Percentiles rank a stretch among this genome's conserved stretches.
Evolutionary conservation across 1,284 basidiomycete species (phyloP).

Genomic region (Naganishia sp.): DNA sequence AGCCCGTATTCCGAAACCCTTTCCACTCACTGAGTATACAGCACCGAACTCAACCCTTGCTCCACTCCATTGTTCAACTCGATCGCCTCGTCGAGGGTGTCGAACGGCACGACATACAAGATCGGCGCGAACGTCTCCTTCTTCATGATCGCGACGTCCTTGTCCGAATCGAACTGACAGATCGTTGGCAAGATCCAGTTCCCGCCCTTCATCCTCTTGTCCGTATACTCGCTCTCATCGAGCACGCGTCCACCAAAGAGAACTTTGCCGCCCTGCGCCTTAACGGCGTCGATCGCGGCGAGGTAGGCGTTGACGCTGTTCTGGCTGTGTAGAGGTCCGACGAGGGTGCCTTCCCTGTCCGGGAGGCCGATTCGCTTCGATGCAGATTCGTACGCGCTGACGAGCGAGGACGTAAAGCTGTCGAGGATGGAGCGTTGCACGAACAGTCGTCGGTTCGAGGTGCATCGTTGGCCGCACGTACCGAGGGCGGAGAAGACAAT

Average conservation of each 20-base stretch:
- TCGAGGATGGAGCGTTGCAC: slow-evolving; percentile 77
- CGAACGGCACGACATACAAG: slow-evolving; percentile 82
- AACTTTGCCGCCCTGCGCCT: slow-evolving; percentile 70
- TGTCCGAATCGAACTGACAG: slow-evolving; percentile 54
- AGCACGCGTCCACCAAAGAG: slow-evolving; percentile 64
- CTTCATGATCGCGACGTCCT: slow-evolving; percentile 66
- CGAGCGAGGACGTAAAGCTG: slow-evolving; percentile 72
- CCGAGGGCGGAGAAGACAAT: slow-evolving; percentile 91
- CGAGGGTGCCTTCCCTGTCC: slow-evolving; percentile 67
- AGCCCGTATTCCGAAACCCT: not conserved
- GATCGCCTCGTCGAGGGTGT: slow-evolving; percentile 86
- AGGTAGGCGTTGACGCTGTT: slow-evolving; percentile 68
- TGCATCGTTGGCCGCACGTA: slow-evolving; percentile 92
- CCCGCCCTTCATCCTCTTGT: slow-evolving; percentile 61
- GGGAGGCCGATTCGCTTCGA: slow-evolving; percentile 72
- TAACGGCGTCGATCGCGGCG: slow-evolving; percentile 65
- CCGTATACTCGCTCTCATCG: slow-evolving; percentile 20
- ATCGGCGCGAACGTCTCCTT: slow-evolving; percentile 82
- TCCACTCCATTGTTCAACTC: slow-evolving; percentile 88
- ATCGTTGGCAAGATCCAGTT: slow-evolving; percentile 89
- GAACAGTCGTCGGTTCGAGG: slow-evolving; percentile 85
- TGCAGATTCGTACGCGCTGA: slow-evolving; percentile 68
- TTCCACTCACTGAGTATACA: slow-evolving; percentile 67
- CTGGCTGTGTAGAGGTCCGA: slow-evolving; percentile 81
- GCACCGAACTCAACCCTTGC: slow-evolving; percentile 81